Percentiles rank a stretch among this genome's conserved stretches.
Evolutionary conservation across 2,329 filamentous ascomycete genomes (phyloP).

Genomic region (Pseudogymnoascus sp.): DNA sequence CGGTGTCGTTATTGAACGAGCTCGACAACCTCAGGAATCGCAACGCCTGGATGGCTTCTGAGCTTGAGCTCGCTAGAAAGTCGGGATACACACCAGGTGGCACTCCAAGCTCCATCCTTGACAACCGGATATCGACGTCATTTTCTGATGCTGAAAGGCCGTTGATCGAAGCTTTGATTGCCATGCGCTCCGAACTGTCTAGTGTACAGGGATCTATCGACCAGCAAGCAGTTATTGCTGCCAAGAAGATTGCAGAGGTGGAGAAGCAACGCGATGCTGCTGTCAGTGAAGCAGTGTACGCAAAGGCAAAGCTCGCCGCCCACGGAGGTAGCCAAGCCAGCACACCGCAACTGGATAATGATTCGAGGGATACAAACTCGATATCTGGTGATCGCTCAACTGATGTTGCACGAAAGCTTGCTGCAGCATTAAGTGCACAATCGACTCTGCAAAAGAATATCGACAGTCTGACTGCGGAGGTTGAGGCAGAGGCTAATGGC

Average conservation of each 20-base stretch:
- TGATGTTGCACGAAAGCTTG: constrained; percentile 76
- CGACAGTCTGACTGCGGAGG: constrained; percentile 60
- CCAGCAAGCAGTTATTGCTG: constrained; percentile 75
- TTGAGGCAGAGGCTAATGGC: constrained; percentile 73
- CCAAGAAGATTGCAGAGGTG: constrained; percentile 84
- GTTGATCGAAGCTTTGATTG: constrained; percentile 81
- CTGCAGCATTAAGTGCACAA: constrained; percentile 70
- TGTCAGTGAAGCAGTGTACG: constrained; percentile 91
- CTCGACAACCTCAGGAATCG: constrained; percentile 75
- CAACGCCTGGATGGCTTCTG: constrained; percentile 96
- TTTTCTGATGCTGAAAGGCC: constrained; percentile 91
- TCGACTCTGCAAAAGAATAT: constrained; percentile 73
- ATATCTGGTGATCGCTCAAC: constrained; percentile 54
- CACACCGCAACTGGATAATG: constrained; percentile 52
- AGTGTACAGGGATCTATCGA: constrained; percentile 89
- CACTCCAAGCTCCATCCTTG: constrained; percentile 63
- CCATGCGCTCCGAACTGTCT: constrained; percentile 81
- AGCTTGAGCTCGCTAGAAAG: constrained; percentile 85
- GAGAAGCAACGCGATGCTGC: constrained; percentile 92
- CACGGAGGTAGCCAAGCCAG: constrained; percentile 61
- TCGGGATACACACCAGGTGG: constrained; percentile 73
- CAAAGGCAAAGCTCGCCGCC: constrained; percentile 84
- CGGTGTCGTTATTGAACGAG: constrained; percentile 74
- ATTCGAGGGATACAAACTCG: constrained; percentile 51
- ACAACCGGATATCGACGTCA: constrained; percentile 67